Percentiles rank a stretch among this genome's conserved stretches.
Conservation (phyloP, 2,329 filamentous ascomycete genomes). For the Fusarium sp. region DNA sequence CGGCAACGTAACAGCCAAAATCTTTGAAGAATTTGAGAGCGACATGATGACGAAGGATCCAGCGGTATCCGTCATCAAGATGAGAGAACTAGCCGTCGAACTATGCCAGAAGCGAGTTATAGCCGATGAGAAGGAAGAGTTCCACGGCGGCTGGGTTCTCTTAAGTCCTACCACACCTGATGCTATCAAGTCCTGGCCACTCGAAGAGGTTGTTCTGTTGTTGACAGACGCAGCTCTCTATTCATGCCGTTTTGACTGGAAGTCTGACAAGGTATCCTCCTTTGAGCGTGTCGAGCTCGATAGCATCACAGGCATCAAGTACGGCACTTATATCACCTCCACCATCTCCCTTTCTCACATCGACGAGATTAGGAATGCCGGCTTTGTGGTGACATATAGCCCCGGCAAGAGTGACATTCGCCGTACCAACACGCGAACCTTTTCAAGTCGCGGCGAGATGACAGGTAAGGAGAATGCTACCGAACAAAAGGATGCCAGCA, state of each 20-base stretch:
- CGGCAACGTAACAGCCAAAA: conserved; percentile 83
- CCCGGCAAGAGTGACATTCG: conserved; percentile 76
- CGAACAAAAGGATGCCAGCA: conserved; percentile 34
- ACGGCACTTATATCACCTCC: conserved; percentile 90
- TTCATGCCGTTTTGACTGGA: conserved; percentile 93
- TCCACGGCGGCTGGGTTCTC: conserved; percentile 90
- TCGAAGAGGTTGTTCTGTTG: conserved; percentile 89
- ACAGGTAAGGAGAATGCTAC: conserved; percentile 38
- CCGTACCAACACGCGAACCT: conserved; percentile 85
- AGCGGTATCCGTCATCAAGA: conserved; percentile 83
- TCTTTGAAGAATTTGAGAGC: conserved; percentile 94
- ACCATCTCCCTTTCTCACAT: conserved; percentile 81
- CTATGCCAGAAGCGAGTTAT: conserved; percentile 88
- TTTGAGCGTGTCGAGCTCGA: conserved; percentile 87
- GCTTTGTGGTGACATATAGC: conserved; percentile 82
- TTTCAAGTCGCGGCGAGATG: conserved; percentile 64
- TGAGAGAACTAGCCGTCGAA: conserved; percentile 90
- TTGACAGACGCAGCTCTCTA: conserved; percentile 88
- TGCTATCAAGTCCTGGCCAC: conserved; percentile 74
- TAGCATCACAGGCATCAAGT: conserved; percentile 76
- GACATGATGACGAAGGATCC: conserved; percentile 95
- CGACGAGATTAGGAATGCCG: conserved; percentile 83
- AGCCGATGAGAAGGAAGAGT: conserved; percentile 82
- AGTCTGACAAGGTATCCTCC: conserved; percentile 89
- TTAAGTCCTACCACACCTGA: conserved; percentile 79